phyloP scores from a whole-genome alignment of 345 rosid species.

The Passiflora organensis region DNA sequence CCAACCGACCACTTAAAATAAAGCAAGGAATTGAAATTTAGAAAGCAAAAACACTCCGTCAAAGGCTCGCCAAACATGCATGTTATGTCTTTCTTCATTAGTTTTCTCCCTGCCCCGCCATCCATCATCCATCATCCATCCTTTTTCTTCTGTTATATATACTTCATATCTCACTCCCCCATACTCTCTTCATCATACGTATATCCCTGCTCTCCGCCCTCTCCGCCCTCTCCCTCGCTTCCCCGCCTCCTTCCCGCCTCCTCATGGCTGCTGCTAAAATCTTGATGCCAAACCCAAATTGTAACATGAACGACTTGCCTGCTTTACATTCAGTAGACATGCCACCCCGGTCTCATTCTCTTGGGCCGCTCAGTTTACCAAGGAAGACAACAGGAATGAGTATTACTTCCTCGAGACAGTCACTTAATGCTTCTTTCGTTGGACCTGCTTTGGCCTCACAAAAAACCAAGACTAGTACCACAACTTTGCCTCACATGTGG shows the following conservation, averaged over 20 bases:
- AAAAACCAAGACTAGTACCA: neutral
- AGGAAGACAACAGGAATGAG: conserved; percentile 6
- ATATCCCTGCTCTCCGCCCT: neutral
- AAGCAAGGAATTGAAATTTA: too few relatives aligned
- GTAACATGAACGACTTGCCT: conserved; percentile 2
- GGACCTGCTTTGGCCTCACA: neutral
- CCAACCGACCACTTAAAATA: too few relatives aligned
- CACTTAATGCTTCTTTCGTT: neutral
- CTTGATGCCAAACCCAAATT: conserved; percentile 29
- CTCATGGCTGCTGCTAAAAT: conserved; percentile 39
- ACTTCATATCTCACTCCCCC: too few relatives aligned
- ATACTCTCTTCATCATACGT: neutral
- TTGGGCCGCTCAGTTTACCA: conserved; percentile 21
- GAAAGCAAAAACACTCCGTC: too few relatives aligned
- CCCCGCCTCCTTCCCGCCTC: neutral
- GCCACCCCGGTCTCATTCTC: conserved; percentile 3
- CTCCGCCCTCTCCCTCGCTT: conserved; percentile 9
- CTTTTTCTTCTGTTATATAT: too few relatives aligned
- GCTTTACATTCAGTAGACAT: neutral
- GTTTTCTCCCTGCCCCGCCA: neutral
- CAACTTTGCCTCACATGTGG: conserved; percentile 41
- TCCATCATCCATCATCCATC: neutral
- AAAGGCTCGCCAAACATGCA: conserved; percentile 7
- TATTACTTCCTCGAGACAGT: conserved; percentile 1
- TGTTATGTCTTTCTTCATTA: neutral